Evolutionary conservation across 2,329 filamentous ascomycete genomes (phyloP).

Genomic region (Emmonsiellopsis sp.): DNA sequence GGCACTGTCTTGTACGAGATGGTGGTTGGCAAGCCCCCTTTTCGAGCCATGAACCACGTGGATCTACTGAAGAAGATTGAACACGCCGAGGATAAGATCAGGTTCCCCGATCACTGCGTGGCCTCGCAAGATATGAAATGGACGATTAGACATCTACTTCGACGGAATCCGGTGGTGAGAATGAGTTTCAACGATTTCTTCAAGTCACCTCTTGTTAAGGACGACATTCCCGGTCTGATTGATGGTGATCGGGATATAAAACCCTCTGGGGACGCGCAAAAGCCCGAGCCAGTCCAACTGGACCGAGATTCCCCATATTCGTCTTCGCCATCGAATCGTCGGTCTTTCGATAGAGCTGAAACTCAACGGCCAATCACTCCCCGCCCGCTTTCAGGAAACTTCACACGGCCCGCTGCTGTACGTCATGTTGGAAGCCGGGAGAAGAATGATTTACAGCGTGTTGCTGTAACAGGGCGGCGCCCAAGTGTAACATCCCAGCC

Average conservation of each 20-base stretch:
- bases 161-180: constrained; percentile 75
- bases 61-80: constrained; percentile 90
- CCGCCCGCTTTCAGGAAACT: constrained; percentile 19
- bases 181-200: constrained; percentile 85
- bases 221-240: constrained; percentile 69
- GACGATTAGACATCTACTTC: constrained; percentile 71
- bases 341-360: neutral
- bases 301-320: constrained; percentile 18
- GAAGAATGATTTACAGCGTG: constrained; percentile 21
- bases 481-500: constrained; percentile 26
- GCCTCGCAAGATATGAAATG: constrained; percentile 70
- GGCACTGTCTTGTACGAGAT: constrained; percentile 95
- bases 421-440: constrained; percentile 27
- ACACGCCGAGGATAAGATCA: constrained; percentile 74
- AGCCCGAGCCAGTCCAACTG: neutral
- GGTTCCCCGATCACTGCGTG: constrained; percentile 64
- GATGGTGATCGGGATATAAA: constrained; percentile 44
- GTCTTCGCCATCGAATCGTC: constrained; percentile 1
- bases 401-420: constrained; percentile 22
- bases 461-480: constrained; percentile 21
- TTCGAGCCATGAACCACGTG: constrained; percentile 87
- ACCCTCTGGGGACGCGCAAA: constrained; percentile 8
- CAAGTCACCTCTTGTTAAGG: constrained; percentile 59
- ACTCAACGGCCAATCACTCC: constrained; percentile 31
- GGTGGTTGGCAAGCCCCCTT: constrained; percentile 82